These are phyloP conservation scores for Ceratorhiza oryzae-sativae DNA, from an alignment of 1,284 basidiomycete species.

Conservation along the genomic window DNA sequence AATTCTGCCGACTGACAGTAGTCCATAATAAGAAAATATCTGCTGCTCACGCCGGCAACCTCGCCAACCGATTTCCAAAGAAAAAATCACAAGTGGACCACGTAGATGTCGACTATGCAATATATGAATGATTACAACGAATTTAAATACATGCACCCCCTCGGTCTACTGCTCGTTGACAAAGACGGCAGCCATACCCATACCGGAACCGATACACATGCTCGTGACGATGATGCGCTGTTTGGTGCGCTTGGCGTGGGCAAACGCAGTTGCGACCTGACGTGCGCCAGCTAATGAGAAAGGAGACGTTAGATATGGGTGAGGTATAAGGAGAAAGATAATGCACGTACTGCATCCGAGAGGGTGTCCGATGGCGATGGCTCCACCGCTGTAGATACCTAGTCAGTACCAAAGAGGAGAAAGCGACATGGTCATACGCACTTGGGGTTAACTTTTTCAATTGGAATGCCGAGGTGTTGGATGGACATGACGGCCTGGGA, in stretches of 20 bases:
- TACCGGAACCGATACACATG: slow-evolving; percentile 96
- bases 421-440: slow-evolving; percentile 6
- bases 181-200: slow-evolving; percentile 77
- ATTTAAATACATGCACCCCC: neutral
- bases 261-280: slow-evolving; percentile 85
- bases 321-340: too few relatives aligned
- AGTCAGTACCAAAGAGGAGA: neutral
- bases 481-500: slow-evolving; percentile 81
- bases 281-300: slow-evolving; percentile 75
- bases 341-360: slow-evolving; percentile 80
- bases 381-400: slow-evolving; percentile 65
- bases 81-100: too few relatives aligned
- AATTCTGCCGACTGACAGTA: too few relatives aligned
- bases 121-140: slow-evolving; percentile 6
- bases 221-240: slow-evolving; percentile 75
- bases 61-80: too few relatives aligned
- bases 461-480: slow-evolving; percentile 76
- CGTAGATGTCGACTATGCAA: neutral
- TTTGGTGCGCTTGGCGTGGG: slow-evolving; percentile 72
- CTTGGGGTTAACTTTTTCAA: slow-evolving; percentile 83
- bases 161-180: slow-evolving; percentile 65
- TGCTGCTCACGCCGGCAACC: too few relatives aligned
- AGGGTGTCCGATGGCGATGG: slow-evolving; percentile 88
- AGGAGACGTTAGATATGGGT: neutral
- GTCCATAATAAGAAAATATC: too few relatives aligned